phyloP scores from a whole-genome alignment of 257 asterid genomes.

The Lantana camara region DNA sequence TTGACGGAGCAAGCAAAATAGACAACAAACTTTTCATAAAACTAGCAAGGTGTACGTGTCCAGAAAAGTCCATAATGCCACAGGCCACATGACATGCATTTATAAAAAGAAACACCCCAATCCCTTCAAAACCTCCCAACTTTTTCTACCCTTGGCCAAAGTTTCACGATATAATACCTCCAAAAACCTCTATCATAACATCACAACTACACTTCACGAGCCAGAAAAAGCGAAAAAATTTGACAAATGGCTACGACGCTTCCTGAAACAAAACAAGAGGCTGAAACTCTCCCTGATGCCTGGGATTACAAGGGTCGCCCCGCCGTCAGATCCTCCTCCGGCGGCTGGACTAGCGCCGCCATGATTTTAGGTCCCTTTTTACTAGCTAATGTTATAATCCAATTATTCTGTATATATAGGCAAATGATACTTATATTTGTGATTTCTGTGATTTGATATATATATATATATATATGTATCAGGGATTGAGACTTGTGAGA shows the following conservation, averaged over 20 bases:
- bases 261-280: conserved; percentile 58
- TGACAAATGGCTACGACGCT: conserved; percentile 49
- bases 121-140: no score
- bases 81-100: no score
- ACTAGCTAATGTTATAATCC: neutral
- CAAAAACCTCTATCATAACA: conserved; percentile 6
- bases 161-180: neutral
- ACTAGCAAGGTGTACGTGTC: no score
- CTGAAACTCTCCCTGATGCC: conserved; percentile 63
- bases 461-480: neutral
- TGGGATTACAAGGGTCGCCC: conserved; percentile 84
- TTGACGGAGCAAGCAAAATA: no score
- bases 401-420: neutral
- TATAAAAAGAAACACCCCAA: no score
- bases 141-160: no score
- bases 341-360: conserved; percentile 85
- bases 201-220: conserved; percentile 30
- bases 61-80: no score
- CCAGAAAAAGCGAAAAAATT: neutral
- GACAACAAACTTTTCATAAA: no score
- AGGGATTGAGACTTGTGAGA: conserved; percentile 76
- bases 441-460: neutral
- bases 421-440: neutral
- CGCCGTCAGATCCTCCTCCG: conserved; percentile 64
- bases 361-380: conserved; percentile 68